Conservation (phyloP, 495 filamentous ascomycete genomes). For the Letharia columbiana region DNA sequence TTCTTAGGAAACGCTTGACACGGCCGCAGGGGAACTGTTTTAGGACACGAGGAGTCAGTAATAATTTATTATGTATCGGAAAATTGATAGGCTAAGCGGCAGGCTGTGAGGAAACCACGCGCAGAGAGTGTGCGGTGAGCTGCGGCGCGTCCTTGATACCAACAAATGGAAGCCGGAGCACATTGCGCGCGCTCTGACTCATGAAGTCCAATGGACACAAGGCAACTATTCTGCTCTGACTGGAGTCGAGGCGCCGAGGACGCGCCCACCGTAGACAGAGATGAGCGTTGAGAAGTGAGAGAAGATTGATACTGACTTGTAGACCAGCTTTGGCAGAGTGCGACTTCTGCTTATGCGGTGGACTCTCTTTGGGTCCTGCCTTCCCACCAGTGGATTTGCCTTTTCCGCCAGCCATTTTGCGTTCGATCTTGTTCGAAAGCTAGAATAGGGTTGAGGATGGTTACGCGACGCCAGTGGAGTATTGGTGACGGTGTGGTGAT, state of each 20-base stretch:
- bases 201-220: neutral
- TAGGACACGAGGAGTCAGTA: conserved; percentile 28
- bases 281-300: conserved; percentile 13
- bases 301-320: conserved; percentile 62
- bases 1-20: conserved; percentile 99
- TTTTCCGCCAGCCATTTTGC: conserved; percentile 75
- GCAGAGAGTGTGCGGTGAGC: neutral
- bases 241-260: neutral
- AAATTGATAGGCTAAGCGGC: neutral
- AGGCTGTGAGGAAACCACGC: neutral
- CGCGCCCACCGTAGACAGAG: conserved; percentile 11
- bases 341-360: conserved; percentile 88
- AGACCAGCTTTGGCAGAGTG: conserved; percentile 97
- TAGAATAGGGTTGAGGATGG: neutral
- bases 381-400: conserved; percentile 94
- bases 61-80: neutral
- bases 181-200: neutral
- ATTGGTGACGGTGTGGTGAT: neutral
- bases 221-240: neutral
- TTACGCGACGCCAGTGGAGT: conserved; percentile 10
- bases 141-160: neutral
- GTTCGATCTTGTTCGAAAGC: conserved; percentile 9
- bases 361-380: conserved; percentile 66
- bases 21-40: conserved; percentile 94
- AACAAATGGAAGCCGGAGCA: neutral